Conservation (phyloP, 2,329 filamentous ascomycete species). For the Colletotrichum sp. region DNA sequence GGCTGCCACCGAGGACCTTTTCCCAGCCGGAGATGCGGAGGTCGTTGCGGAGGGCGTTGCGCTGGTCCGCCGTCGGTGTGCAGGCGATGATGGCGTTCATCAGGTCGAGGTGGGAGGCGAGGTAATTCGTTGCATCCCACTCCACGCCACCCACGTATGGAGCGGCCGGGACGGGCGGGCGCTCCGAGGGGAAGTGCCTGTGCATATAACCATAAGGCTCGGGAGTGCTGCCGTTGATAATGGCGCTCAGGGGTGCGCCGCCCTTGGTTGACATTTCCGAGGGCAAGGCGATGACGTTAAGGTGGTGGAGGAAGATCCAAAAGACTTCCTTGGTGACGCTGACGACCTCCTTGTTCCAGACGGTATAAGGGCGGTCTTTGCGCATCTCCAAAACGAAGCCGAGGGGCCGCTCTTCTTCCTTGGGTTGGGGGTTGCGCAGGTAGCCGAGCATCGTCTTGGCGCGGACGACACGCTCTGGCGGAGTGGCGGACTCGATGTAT, state of each 20-base stretch:
- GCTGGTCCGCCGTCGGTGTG: constrained; percentile 70
- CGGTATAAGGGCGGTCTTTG: constrained; percentile 83
- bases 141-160: constrained; percentile 97
- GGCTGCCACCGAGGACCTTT: constrained; percentile 81
- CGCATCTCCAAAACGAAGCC: constrained; percentile 92
- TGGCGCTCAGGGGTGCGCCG: constrained; percentile 26
- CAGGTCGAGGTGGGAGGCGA: constrained; percentile 90
- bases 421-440: constrained; percentile 78
- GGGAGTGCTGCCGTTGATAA: constrained; percentile 34
- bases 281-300: constrained; percentile 82
- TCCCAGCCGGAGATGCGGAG: constrained; percentile 89
- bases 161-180: constrained; percentile 89
- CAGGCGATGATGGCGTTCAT: constrained; percentile 90
- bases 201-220: constrained; percentile 66
- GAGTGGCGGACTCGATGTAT: constrained; percentile 75
- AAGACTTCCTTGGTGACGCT: constrained; percentile 98
- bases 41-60: constrained; percentile 80
- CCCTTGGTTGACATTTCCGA: constrained; percentile 40
- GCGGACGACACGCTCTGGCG: constrained; percentile 68
- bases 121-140: constrained; percentile 98
- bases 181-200: constrained; percentile 81
- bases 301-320: constrained; percentile 96
- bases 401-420: constrained; percentile 77
- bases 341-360: constrained; percentile 92
- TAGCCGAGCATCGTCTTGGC: constrained; percentile 79